A percentile compares a stretch with the other conserved stretches of the same genome.
Evolutionary conservation across 257 asterid species (phyloP).

Genomic region (Gentiana straminea): DNA sequence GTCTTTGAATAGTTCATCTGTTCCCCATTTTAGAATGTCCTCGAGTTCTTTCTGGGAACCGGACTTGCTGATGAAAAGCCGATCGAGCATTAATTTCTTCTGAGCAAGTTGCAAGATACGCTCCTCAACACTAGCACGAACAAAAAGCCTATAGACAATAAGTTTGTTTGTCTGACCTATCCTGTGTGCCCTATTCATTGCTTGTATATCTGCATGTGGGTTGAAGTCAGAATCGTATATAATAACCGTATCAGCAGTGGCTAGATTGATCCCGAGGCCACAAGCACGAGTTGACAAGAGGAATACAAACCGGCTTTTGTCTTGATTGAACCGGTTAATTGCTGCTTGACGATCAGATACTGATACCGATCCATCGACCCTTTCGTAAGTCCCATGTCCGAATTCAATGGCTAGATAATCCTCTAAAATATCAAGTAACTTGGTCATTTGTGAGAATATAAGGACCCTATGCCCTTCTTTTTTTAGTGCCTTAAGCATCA

Average conservation of each 20-base stretch:
- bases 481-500: conserved; percentile 79
- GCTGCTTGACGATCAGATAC: conserved; percentile 89
- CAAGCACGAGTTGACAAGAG: conserved; percentile 92
- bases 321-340: conserved; percentile 93
- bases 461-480: conserved; percentile 92
- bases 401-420: conserved; percentile 85
- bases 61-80: conserved; percentile 86
- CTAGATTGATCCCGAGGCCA: conserved; percentile 99
- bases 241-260: conserved; percentile 96
- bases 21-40: conserved; percentile 94
- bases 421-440: conserved; percentile 89
- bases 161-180: conserved; percentile 94
- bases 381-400: conserved; percentile 87
- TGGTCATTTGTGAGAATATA: conserved; percentile 95
- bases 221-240: conserved; percentile 97
- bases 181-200: conserved; percentile 98
- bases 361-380: conserved; percentile 97
- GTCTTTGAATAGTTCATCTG: conserved; percentile 90
- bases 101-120: conserved; percentile 97
- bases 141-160: conserved; percentile 92
- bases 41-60: conserved; percentile 95
- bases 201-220: conserved; percentile 99
- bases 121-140: conserved; percentile 98
- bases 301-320: conserved; percentile 85
- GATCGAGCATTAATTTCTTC: conserved; percentile 97